These are phyloP conservation scores for Ascochyta viciae-villosae DNA, from an alignment of 2,329 filamentous ascomycete species.

Conservation along the genomic window DNA sequence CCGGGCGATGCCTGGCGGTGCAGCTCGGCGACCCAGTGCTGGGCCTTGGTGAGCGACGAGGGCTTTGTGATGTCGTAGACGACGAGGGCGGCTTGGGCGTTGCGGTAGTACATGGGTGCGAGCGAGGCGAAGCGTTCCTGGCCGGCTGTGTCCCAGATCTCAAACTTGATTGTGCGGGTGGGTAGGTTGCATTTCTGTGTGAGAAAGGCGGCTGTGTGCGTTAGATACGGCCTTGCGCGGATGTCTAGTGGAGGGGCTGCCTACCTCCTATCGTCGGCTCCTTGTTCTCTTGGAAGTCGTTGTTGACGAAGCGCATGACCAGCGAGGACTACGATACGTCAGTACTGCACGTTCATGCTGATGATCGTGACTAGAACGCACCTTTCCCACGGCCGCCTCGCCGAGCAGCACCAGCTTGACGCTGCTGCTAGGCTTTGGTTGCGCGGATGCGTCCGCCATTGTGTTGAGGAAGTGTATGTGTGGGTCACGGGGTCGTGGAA, in stretches of 20 bases:
- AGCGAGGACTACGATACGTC: constrained; percentile 76
- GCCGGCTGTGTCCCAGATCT: constrained; percentile 97
- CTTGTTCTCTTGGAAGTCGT: constrained; percentile 99
- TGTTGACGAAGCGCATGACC: constrained; percentile 97
- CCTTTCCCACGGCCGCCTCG: constrained; percentile 98
- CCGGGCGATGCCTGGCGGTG: constrained; percentile 95
- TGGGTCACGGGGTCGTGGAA: neutral
- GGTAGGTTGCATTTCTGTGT: constrained; percentile 99
- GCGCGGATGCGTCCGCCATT: constrained; percentile 74
- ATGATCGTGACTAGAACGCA: constrained; percentile 51
- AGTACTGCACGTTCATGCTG: neutral
- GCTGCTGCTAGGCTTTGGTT: constrained; percentile 97
- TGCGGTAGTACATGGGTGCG: constrained; percentile 99
- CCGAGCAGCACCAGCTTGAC: constrained; percentile 98
- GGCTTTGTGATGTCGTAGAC: constrained; percentile 99
- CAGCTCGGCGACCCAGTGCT: constrained; percentile 98
- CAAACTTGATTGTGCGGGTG: constrained; percentile 73
- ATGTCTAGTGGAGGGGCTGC: constrained; percentile 35
- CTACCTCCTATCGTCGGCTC: constrained; percentile 97
- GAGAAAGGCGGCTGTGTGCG: constrained; percentile 80
- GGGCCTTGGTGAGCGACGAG: constrained; percentile 92
- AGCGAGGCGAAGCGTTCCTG: constrained; percentile 97
- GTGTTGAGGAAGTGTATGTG: constrained; percentile 11
- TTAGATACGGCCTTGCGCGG: neutral
- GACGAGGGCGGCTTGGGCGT: constrained; percentile 95